Evolutionary conservation across 306 rosid genomes (phyloP).

Genomic region (Trifolium subterraneum): DNA sequence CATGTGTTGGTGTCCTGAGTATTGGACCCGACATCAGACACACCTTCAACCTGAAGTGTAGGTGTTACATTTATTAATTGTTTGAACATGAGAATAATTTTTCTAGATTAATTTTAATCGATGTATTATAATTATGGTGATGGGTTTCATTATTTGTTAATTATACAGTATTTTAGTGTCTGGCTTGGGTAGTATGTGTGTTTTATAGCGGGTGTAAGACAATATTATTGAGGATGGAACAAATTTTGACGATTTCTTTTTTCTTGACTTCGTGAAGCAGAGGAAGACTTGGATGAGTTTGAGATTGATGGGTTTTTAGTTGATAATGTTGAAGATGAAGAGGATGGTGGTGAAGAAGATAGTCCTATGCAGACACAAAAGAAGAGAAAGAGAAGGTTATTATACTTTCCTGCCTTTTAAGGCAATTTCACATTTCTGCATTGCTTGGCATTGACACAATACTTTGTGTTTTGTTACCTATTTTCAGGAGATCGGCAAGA

Average conservation of each 20-base stretch:
- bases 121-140: neutral
- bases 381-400: constrained; percentile 47
- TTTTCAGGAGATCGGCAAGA: constrained; percentile 46
- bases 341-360: constrained; percentile 21
- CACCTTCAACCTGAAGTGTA: neutral
- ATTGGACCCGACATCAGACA: neutral
- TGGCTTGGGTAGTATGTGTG: constrained; percentile 6
- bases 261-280: constrained; percentile 34
- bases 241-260: constrained; percentile 19
- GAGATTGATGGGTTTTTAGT: constrained; percentile 55
- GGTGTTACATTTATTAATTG: neutral
- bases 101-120: neutral
- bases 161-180: neutral
- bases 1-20: neutral
- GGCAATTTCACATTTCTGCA: constrained; percentile 30
- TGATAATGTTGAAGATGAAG: constrained; percentile 38
- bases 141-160: neutral
- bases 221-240: neutral
- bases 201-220: constrained; percentile 10
- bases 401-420: neutral
- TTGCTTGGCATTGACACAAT: neutral
- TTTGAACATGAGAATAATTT: neutral
- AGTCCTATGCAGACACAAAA: constrained; percentile 23
- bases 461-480: constrained; percentile 5
- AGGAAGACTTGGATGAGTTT: constrained; percentile 49